Conservation (phyloP, 192 early-diverging fungal genomes). For the Pecoramyces ruminantium region DNA sequence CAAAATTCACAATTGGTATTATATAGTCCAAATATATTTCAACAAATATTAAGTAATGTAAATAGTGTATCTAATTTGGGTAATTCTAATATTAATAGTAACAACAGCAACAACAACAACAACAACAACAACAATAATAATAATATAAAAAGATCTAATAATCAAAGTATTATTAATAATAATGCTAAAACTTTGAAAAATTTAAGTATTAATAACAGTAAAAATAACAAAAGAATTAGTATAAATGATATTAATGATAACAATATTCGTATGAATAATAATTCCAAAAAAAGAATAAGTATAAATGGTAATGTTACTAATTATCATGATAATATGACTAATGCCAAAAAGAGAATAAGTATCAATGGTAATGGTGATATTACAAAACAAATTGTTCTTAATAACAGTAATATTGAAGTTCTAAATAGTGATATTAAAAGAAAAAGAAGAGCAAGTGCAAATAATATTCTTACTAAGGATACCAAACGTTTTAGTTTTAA, state of each 20-base stretch:
- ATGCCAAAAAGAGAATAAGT: background rate
- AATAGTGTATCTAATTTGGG: background rate
- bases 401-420: background rate
- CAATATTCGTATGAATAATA: background rate
- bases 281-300: background rate
- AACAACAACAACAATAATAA: no score
- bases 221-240: background rate
- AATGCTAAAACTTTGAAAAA: no score
- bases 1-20: background rate
- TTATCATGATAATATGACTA: background rate
- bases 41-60: background rate
- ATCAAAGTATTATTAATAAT: no score
- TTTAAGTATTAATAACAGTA: no score
- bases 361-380: background rate
- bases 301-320: background rate
- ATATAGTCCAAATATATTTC: background rate
- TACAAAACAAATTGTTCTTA: background rate
- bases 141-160: no score
- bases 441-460: background rate
- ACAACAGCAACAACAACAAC: no score
- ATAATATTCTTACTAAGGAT: background rate
- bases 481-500: background rate
- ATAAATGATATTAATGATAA: background rate
- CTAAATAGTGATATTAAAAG: background rate
- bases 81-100: no score